These are phyloP conservation scores for Lactarius sp. DNA, from an alignment of 768 basidiomycete species.

Conservation along the genomic window DNA sequence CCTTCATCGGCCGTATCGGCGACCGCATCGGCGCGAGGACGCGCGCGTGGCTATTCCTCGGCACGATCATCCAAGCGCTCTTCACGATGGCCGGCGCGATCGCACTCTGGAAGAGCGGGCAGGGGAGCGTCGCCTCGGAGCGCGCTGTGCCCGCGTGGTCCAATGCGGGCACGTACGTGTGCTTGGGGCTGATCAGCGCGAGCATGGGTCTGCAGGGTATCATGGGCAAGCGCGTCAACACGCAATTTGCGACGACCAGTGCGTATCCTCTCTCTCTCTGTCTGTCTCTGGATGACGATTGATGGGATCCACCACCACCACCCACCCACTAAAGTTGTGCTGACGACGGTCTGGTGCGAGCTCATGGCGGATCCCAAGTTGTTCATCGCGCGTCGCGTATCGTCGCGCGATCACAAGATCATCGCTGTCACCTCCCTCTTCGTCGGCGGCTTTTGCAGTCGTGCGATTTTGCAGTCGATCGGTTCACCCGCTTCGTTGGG, in stretches of 20 bases:
- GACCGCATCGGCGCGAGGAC: conserved; percentile 71
- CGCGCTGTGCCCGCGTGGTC: conserved; percentile 70
- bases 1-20: conserved; percentile 80
- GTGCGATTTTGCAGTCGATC: conserved; percentile 53
- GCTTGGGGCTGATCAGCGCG: conserved; percentile 76
- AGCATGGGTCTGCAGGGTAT: conserved; percentile 82
- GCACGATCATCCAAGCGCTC: conserved; percentile 69
- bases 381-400: conserved; percentile 51
- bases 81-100: conserved; percentile 72
- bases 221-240: conserved; percentile 73
- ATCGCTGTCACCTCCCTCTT: conserved; percentile 67
- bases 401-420: conserved; percentile 64
- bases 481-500: conserved; percentile 65
- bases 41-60: conserved; percentile 66
- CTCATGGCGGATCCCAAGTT: conserved; percentile 77
- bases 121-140: conserved; percentile 46
- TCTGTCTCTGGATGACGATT: not conserved
- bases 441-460: conserved; percentile 65
- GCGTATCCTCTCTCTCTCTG: conserved; percentile 29
- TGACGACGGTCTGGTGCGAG: conserved; percentile 88
- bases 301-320: not conserved
- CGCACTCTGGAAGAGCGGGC: conserved; percentile 63
- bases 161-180: conserved; percentile 58
- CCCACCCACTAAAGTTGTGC: conserved; percentile 48
- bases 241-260: conserved; percentile 77